Evolutionary conservation across 768 basidiomycete species (phyloP).

Genomic region (Rhizopogon vinicolor): DNA sequence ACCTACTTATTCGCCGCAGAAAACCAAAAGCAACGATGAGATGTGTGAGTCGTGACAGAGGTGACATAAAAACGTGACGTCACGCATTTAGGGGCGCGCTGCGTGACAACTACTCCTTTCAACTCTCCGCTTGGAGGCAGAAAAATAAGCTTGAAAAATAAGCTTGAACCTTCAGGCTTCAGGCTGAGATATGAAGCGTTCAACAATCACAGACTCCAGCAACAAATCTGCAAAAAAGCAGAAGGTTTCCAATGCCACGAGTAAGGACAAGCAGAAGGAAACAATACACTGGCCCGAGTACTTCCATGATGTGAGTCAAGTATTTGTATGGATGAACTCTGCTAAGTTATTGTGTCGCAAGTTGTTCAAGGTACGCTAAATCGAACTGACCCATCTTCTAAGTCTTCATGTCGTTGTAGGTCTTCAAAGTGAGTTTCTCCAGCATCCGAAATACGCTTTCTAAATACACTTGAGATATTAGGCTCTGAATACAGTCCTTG

Average conservation of each 20-base stretch:
- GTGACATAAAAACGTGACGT: neutral
- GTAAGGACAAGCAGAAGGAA: conserved; percentile 18
- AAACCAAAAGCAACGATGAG: neutral
- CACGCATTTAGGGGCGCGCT: neutral
- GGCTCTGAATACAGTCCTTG: conserved; percentile 87
- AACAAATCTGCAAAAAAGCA: conserved; percentile 11
- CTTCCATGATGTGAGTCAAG: conserved; percentile 43
- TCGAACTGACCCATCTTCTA: neutral
- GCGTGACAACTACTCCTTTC: neutral
- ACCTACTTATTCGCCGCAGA: neutral
- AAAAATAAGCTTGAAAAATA: neutral
- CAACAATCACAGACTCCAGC: neutral
- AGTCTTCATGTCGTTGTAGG: conserved; percentile 20
- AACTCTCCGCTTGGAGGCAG: neutral
- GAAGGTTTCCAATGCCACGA: conserved; percentile 2
- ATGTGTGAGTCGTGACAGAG: neutral
- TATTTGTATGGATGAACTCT: too few species aligned
- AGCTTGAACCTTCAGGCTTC: conserved; percentile 11
- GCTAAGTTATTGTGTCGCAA: conserved; percentile 15
- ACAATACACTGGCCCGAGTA: conserved; percentile 53
- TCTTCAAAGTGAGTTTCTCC: conserved; percentile 35
- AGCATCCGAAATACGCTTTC: neutral
- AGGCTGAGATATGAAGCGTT: neutral
- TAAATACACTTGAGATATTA: conserved; percentile 20
- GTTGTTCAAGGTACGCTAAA: conserved; percentile 54